A percentile compares a stretch with the other conserved stretches of the same genome.
phyloP scores from a whole-genome alignment of 305 asterid genomes.

The Solanum hybrid region DNA sequence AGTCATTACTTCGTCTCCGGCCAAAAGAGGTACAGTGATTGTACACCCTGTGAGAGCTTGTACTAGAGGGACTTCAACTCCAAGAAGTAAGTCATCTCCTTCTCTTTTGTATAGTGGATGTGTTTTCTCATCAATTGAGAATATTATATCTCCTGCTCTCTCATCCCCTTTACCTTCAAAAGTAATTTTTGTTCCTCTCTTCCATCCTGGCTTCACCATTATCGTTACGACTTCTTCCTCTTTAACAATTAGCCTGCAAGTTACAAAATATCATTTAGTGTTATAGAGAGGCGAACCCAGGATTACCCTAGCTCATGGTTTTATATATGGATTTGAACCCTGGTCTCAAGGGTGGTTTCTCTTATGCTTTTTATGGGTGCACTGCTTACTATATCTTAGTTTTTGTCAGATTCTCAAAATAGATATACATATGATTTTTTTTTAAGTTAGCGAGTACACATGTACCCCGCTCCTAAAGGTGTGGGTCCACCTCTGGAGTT shows the following conservation, averaged over 20 bases:
- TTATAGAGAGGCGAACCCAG: background rate
- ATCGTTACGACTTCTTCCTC: conserved; percentile 68
- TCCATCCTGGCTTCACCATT: conserved; percentile 87
- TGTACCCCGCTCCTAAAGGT: background rate
- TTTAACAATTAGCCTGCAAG: conserved; percentile 46
- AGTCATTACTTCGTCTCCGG: conserved; percentile 45
- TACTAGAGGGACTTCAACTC: conserved; percentile 69
- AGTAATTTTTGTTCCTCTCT: conserved; percentile 76
- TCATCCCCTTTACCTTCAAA: conserved; percentile 95
- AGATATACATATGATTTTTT: too few species aligned
- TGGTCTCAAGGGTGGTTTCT: background rate
- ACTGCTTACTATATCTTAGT: background rate
- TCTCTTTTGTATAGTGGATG: conserved; percentile 59
- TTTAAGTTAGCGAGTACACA: background rate
- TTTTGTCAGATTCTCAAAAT: too few species aligned
- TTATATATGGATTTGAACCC: background rate
- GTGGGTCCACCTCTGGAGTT: background rate
- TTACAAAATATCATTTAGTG: background rate
- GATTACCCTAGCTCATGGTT: background rate
- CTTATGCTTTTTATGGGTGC: background rate
- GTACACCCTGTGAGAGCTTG: conserved; percentile 87
- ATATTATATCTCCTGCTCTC: conserved; percentile 78
- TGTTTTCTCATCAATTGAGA: conserved; percentile 60
- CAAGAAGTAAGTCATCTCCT: conserved; percentile 73
- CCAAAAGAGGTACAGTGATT: conserved; percentile 57